Base-by-base conservation (phyloP, 441 rosid species). In the Metrosideros polymorpha region DNA sequence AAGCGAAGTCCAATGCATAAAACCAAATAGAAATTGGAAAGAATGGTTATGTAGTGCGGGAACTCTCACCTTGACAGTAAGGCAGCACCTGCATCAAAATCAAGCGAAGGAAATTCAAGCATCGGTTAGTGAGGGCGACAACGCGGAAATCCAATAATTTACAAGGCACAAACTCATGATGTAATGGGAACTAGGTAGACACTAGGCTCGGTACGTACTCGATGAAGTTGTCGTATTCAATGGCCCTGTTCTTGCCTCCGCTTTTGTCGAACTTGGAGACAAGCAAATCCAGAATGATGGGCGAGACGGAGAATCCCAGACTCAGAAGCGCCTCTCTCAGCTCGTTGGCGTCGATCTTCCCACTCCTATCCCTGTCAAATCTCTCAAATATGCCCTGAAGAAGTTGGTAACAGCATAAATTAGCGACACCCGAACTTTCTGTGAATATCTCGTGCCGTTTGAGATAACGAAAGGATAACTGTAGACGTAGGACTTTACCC, bases 141-240 rank as follows among this genome's bases (percentile, higher is more conserved):
- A 49, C 51, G 9, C 17, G 32, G 49, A 24, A 50, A 18, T 29
- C 18, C 19, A 59, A 30, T 14, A 9, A 32, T 66, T 39, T 35
- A 39, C n/a, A 8, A 39, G 79, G 47, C 47, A 39, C 6, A 22
- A 3, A 66, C 45, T 71, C n/a, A 5, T 39, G 79, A 22, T 0
- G 0, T 10, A 71, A 24, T 71, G 47, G 17, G 79, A 19, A 66
- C 27, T 9, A 1, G 55, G 27, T 1, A 45, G 39, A 47, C 12
- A 6, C 2, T n/a, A 30, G 82, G 51, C 57, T 8, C 27, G 45
- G 30, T 54, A 90, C 94, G 54, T 93, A 96, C 98, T 97, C 99
- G 61, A 97, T 94, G 93, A 97, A 97, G 89, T 94, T 97, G 86
- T 97, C 99, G 76, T 97, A 96, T 90, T 97, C 98, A 35, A 97